Conservation (phyloP, 768 basidiomycete species). For the Cystoderma amianthinum region DNA sequence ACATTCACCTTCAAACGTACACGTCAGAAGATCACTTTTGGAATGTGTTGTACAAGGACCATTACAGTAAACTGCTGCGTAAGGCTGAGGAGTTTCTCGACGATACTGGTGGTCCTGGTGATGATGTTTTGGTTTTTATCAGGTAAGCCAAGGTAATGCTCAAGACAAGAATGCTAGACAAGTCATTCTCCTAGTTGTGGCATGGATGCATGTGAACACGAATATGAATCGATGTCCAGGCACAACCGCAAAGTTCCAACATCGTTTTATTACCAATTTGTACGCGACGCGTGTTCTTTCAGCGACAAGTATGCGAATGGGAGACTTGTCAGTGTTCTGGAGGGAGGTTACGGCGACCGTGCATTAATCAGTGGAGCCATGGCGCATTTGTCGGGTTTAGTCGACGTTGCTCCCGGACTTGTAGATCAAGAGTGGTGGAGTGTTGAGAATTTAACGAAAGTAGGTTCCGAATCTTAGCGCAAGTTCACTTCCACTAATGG, state of each 20-base stretch:
- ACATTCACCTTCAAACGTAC: slow-evolving; percentile 77
- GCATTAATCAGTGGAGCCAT: slow-evolving; percentile 80
- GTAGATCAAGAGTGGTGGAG: slow-evolving; percentile 63
- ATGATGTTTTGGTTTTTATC: slow-evolving; percentile 79
- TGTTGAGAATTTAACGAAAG: slow-evolving; percentile 51
- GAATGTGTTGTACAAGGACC: slow-evolving; percentile 59
- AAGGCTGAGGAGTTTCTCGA: slow-evolving; percentile 69
- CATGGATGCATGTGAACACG: slow-evolving; percentile 93
- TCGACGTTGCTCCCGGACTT: slow-evolving; percentile 20
- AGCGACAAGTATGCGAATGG: slow-evolving; percentile 62
- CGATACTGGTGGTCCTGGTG: slow-evolving; percentile 52
- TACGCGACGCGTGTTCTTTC: slow-evolving; percentile 60
- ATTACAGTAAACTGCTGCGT: slow-evolving; percentile 53
- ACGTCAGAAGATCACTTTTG: slow-evolving; percentile 70
- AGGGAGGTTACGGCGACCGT: slow-evolving; percentile 92
- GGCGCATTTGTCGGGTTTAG: slow-evolving; percentile 74
- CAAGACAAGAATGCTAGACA: no score
- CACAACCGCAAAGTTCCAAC: slow-evolving; percentile 87
- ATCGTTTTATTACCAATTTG: slow-evolving; percentile 81
- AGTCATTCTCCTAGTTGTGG: slow-evolving; percentile 79
- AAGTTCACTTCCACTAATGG: background rate
- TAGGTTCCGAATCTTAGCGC: slow-evolving; percentile 17
- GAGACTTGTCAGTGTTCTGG: slow-evolving; percentile 79
- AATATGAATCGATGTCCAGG: slow-evolving; percentile 85
- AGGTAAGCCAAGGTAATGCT: slow-evolving; percentile 58